Evolutionary conservation across 352 stramenopile species (phyloP), one percentile per base, ranked within the genome.

Genomic region (Halophytophthora polymorphica): DNA sequence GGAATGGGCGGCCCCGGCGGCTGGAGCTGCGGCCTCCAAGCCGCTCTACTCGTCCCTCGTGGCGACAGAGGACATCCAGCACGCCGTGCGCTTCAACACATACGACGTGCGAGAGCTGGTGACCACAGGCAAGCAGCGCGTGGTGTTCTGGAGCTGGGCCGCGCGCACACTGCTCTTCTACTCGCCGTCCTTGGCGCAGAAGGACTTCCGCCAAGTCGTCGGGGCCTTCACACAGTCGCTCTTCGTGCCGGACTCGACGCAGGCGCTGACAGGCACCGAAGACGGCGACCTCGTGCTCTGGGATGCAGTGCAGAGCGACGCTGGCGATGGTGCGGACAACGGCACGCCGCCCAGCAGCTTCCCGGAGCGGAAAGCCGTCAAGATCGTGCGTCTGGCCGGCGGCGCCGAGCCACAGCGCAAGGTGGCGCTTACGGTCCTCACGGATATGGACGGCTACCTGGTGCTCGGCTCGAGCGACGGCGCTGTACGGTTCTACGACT

Each of bases 401-500:
- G 65, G 77, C 41, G 45, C 48, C n/a, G 73, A 84, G 22, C 63
- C 65, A n/a, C 53, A 73, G 41, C 74, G 74, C 36, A 77, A 74
- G 42, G 68, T 83, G 0, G 56, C 81, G 12, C 59, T 88, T 14
- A 86, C 64, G 14, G 70, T 74, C 23, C 64, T 93, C 21, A 66
- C 71, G 1, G 83, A 93, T 55, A 90, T 94, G 69, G 85, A 96
- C 42, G 77, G 85, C 18, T 96, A 97, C 58, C 62, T 98, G 6
- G 86, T 97, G 29, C 61, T 97, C 18, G 93, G 83, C 8, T 90
- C 82, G 11, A 88, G 72, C 29, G 93, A 98, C 51, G 93, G 92
- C 18, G 77, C 80, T 7, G 87, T 98, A 14, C 82, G 92, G 6
- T 96, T 98, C 61, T 98, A 96, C 57, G 91, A 98, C 69, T 94